Evolutionary conservation across 768 basidiomycete species (phyloP).

Genomic region (Neoboletus magnificus): DNA sequence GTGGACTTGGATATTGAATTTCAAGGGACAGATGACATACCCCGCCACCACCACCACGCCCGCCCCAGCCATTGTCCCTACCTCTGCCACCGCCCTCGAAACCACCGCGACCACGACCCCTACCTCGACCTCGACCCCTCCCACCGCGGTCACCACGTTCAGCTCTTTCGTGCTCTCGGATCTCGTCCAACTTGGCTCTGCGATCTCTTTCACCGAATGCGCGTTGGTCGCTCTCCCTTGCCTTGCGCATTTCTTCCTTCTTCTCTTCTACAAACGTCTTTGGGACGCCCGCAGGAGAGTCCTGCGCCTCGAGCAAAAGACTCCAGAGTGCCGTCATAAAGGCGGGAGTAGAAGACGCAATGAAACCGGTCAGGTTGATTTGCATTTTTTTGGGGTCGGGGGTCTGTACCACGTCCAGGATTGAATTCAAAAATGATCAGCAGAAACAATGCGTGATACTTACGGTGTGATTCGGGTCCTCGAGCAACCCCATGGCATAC

Average conservation of each 20-base stretch:
- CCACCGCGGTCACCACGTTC: slow-evolving; percentile 41
- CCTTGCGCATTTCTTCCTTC: slow-evolving; percentile 84
- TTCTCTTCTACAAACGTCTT: slow-evolving; percentile 87
- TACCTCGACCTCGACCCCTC: slow-evolving; percentile 57
- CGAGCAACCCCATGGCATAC: slow-evolving; percentile 92
- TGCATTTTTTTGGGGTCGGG: slow-evolving; percentile 96
- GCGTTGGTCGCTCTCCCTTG: slow-evolving; percentile 57
- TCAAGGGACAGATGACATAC: slow-evolving; percentile 6
- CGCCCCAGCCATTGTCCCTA: slow-evolving; percentile 65
- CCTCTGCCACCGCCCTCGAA: slow-evolving; percentile 50
- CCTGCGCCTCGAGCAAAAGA: slow-evolving; percentile 90
- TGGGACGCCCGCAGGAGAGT: slow-evolving; percentile 85
- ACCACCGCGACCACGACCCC: slow-evolving; percentile 49
- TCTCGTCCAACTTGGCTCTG: slow-evolving; percentile 63
- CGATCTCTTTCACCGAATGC: slow-evolving; percentile 72
- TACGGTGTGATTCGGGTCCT: slow-evolving; percentile 82
- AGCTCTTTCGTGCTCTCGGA: slow-evolving; percentile 58
- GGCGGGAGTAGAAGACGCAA: slow-evolving; percentile 76
- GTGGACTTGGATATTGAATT: neutral
- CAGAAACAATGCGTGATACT: slow-evolving; percentile 20
- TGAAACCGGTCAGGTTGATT: slow-evolving; percentile 89
- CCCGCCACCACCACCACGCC: slow-evolving; percentile 43
- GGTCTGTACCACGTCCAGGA: slow-evolving; percentile 42
- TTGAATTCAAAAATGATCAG: neutral
- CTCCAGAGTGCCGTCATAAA: slow-evolving; percentile 93